Conservation (phyloP, 192 early-diverging fungal species). For the Umbelopsis isabellina region DNA sequence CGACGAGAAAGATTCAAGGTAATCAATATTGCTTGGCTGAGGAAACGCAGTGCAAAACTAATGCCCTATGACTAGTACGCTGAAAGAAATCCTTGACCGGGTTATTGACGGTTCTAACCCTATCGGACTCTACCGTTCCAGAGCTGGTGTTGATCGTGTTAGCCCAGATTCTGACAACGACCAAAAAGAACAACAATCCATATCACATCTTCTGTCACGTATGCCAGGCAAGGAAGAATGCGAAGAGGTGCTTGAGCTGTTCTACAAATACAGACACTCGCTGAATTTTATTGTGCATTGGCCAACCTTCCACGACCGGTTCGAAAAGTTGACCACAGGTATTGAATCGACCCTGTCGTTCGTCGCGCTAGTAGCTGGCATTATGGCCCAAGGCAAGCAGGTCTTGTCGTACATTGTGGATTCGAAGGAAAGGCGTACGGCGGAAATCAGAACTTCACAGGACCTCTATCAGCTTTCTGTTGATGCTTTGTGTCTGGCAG, state of each 20-base stretch:
- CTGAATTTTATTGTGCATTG: slow-evolving; percentile 5
- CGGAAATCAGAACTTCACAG: not conserved
- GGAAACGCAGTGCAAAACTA: not conserved
- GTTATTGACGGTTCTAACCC: not conserved
- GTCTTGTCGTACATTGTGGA: not conserved
- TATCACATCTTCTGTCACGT: not conserved
- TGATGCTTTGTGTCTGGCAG: not conserved
- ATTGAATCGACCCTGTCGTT: not conserved
- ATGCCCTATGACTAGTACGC: not conserved
- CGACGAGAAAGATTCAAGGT: not conserved
- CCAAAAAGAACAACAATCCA: not conserved
- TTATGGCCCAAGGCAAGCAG: slow-evolving; percentile 12
- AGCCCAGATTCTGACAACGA: not conserved
- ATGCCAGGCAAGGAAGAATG: not conserved
- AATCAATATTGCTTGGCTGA: not conserved
- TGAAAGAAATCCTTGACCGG: slow-evolving; percentile 2
- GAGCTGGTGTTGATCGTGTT: too few species aligned
- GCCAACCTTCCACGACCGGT: not conserved
- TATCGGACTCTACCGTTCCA: not conserved
- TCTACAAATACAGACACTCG: not conserved
- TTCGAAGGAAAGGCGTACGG: not conserved
- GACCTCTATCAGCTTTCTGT: not conserved
- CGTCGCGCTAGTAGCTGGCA: not conserved
- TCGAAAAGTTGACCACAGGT: not conserved
- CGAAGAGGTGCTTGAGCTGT: not conserved